These are phyloP conservation scores for carrot (Daucus carota) DNA, from an alignment of 129 eudicot species.

Conservation along the genomic window DNA sequence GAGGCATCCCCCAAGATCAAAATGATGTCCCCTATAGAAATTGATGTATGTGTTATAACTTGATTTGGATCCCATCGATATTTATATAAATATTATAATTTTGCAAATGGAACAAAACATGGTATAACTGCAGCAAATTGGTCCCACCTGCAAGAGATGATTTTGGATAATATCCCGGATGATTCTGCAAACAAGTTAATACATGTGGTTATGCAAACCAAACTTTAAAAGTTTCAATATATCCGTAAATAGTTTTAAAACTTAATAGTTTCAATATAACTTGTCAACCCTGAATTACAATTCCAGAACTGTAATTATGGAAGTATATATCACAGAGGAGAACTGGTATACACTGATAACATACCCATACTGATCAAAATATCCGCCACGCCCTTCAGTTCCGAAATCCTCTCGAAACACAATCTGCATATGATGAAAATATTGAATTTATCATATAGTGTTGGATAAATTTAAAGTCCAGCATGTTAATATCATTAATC, in stretches of 20 bases:
- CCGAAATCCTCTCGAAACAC: slow-evolving; percentile 99
- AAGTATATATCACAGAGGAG: not conserved
- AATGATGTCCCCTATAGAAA: not conserved
- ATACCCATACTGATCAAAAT: slow-evolving; percentile 97
- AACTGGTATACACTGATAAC: slow-evolving; percentile 11
- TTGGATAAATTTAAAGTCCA: not conserved
- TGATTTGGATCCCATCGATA: not conserved
- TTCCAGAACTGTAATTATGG: not conserved
- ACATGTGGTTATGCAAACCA: not conserved
- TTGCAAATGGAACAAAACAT: not conserved
- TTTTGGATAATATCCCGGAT: slow-evolving; percentile 98
- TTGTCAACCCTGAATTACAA: not conserved
- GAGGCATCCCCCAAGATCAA: not conserved
- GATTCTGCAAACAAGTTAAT: slow-evolving; percentile 51
- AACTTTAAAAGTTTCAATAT: not conserved
- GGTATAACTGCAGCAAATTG: not conserved
- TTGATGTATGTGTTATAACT: not conserved
- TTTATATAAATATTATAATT: not conserved
- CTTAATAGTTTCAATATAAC: not conserved
- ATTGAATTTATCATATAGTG: not conserved
- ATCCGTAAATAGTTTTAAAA: not conserved
- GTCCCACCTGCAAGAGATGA: slow-evolving; percentile 83
- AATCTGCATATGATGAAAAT: slow-evolving; percentile 41
- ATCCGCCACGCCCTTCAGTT: slow-evolving; percentile 99
- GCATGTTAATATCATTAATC: not conserved